phyloP scores from a whole-genome alignment of 2,329 filamentous ascomycete genomes.

The Coleophoma cylindrospora region DNA sequence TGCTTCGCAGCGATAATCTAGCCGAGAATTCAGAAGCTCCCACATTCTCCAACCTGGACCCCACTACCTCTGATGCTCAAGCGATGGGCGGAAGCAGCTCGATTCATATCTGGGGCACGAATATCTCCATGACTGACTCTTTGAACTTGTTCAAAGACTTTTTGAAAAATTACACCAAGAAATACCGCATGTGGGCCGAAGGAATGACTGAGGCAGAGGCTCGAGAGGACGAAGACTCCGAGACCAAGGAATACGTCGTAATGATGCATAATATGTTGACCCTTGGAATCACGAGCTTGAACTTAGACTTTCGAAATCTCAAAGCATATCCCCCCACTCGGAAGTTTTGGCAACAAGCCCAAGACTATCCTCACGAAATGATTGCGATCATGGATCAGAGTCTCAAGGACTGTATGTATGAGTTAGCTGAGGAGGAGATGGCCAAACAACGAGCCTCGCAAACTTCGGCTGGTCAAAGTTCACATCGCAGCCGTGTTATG shows the following conservation, averaged over 20 bases:
- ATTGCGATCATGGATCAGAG: constrained; percentile 95
- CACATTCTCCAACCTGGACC: constrained; percentile 61
- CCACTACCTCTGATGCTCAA: constrained; percentile 88
- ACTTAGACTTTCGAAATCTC: constrained; percentile 82
- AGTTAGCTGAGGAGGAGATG: constrained; percentile 78
- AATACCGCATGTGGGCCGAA: constrained; percentile 89
- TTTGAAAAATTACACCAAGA: constrained; percentile 82
- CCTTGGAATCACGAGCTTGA: constrained; percentile 77
- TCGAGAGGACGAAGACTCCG: constrained; percentile 62
- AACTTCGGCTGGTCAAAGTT: constrained; percentile 43
- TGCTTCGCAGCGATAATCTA: constrained; percentile 50
- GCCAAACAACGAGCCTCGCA: constrained; percentile 60
- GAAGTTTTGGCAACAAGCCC: constrained; percentile 93
- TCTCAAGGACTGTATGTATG: constrained; percentile 89
- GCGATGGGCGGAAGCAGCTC: constrained; percentile 75
- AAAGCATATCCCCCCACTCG: constrained; percentile 88
- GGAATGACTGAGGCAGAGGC: constrained; percentile 77
- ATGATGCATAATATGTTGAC: constrained; percentile 89
- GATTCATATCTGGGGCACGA: constrained; percentile 93
- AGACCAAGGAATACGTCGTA: constrained; percentile 77
- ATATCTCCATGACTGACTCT: constrained; percentile 87
- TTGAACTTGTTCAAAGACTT: constrained; percentile 89
- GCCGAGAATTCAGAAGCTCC: constrained; percentile 50
- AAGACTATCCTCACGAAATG: constrained; percentile 93
- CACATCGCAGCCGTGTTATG: constrained; percentile 39